phyloP scores from a whole-genome alignment of 352 stramenopile genomes.

The Phytophthora podocarpi region DNA sequence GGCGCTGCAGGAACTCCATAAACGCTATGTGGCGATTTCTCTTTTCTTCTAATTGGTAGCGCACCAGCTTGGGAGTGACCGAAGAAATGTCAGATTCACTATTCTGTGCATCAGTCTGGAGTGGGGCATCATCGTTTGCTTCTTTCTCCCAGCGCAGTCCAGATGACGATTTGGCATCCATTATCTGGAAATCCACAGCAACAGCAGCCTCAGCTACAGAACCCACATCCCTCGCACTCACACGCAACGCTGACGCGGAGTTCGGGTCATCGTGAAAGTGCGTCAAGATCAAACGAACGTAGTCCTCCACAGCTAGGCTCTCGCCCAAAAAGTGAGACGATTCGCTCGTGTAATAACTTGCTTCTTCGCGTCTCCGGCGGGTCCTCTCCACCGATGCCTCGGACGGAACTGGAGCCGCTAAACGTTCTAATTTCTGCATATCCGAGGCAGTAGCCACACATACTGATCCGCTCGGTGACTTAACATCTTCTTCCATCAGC shows the following conservation, averaged over 20 bases:
- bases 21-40: conserved; percentile 60
- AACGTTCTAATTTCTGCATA: conserved; percentile 63
- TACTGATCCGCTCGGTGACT: conserved; percentile 41
- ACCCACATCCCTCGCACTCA: conserved; percentile 47
- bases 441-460: conserved; percentile 71
- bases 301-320: conserved; percentile 59
- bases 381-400: conserved; percentile 40
- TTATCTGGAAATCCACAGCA: conserved; percentile 66
- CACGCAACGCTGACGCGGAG: conserved; percentile 46
- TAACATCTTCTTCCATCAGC: conserved; percentile 53
- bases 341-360: conserved; percentile 42
- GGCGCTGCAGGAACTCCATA: conserved; percentile 67
- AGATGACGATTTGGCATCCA: conserved; percentile 82
- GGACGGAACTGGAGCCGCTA: conserved; percentile 23
- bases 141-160: conserved; percentile 79
- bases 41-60: conserved; percentile 88
- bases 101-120: conserved; percentile 10
- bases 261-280: conserved; percentile 64
- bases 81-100: conserved; percentile 32
- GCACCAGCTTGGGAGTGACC: conserved; percentile 83
- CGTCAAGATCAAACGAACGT: conserved; percentile 53
- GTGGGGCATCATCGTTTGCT: conserved; percentile 22
- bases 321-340: conserved; percentile 43
- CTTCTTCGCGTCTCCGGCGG: conserved; percentile 50
- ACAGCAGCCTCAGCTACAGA: conserved; percentile 66